Base-by-base conservation (phyloP, 768 basidiomycete genomes). In the Rubroboletus satanas region DNA sequence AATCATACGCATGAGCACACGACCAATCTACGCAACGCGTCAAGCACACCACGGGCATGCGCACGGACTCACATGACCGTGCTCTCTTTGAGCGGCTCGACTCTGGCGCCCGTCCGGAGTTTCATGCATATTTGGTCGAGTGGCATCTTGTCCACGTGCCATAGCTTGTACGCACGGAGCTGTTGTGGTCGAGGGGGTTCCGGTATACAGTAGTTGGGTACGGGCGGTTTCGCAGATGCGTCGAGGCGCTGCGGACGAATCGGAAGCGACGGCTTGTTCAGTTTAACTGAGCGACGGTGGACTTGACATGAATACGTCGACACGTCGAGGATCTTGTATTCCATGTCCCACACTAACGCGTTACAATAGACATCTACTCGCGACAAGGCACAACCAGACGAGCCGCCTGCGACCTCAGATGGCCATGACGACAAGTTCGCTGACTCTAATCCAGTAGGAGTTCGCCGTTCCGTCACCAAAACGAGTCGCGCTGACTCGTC, bases 11-110 rank as follows among this genome's bases (percentile, higher is more conserved):
- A 17, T 39, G 15, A 46, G 37, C 29, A 52, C 41, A 45, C n/a
- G 17, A 15, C 5, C 17, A n/a, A 10, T 15, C 15, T 14, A 14
- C 5, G 18, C 38, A 49, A 26, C 23, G 23, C 23, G 23, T 4
- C 23, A 26, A 26, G 23, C 23, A 26, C 23, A 26, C 23, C 12
- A 6, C 11, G 11, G 3, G 26, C 11, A 39, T 9, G 17, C 2
- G 11, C n/a, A 38, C 36, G 9, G 8, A 66, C 75, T 60, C 45
- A 80, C 77, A 81, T 79, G 39, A 80, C 79, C 2, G 79, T 78
- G 44, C 74, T 71, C 49, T 74, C 70, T 43, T 74, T 74, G 39
- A 81, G 69, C 17, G 79, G 79, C 50, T 77, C 72, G 28, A 70
- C 60, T 49, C 60, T 57, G 12, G 32, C 47, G 10, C 60, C 64